Evolutionary conservation across 2,329 filamentous ascomycete genomes (phyloP).

Genomic region (Cercospora zeina): DNA sequence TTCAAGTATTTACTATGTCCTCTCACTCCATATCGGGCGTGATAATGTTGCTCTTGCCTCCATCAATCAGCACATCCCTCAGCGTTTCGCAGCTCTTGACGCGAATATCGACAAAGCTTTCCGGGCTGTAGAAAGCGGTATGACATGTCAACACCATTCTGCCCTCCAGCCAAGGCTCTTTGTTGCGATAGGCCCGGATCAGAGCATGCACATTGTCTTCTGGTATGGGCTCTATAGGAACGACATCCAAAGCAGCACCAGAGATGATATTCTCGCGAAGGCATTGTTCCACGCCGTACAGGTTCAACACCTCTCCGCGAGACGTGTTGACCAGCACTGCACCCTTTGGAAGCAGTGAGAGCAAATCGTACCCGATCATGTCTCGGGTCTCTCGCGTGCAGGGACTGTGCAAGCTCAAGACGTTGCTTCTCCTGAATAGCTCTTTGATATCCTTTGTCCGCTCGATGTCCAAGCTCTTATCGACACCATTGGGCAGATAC

Average conservation of each 20-base stretch:
- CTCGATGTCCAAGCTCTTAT: conserved; percentile 38
- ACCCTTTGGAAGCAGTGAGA: conserved; percentile 35
- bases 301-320: conserved; percentile 38
- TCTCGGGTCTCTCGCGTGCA: conserved; percentile 65
- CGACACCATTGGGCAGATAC: conserved; percentile 38
- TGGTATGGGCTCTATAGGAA: conserved; percentile 40
- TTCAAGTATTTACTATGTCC: background rate
- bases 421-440: conserved; percentile 49
- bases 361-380: conserved; percentile 35
- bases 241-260: conserved; percentile 39
- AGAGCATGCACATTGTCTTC: conserved; percentile 36
- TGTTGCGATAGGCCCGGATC: conserved; percentile 37
- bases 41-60: conserved; percentile 32
- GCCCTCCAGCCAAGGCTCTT: conserved; percentile 49
- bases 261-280: conserved; percentile 35
- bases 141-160: conserved; percentile 41
- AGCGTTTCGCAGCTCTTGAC: conserved; percentile 36
- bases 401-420: conserved; percentile 71
- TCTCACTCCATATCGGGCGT: conserved; percentile 34
- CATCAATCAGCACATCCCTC: conserved; percentile 34
- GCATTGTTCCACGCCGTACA: conserved; percentile 37
- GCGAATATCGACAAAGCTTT: conserved; percentile 35
- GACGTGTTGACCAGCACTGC: conserved; percentile 39
- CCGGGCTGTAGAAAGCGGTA: conserved; percentile 35
- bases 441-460: conserved; percentile 38